These are phyloP conservation scores for Nicotiana knightiana DNA, from an alignment of 257 asterid species.

Conservation along the genomic window DNA sequence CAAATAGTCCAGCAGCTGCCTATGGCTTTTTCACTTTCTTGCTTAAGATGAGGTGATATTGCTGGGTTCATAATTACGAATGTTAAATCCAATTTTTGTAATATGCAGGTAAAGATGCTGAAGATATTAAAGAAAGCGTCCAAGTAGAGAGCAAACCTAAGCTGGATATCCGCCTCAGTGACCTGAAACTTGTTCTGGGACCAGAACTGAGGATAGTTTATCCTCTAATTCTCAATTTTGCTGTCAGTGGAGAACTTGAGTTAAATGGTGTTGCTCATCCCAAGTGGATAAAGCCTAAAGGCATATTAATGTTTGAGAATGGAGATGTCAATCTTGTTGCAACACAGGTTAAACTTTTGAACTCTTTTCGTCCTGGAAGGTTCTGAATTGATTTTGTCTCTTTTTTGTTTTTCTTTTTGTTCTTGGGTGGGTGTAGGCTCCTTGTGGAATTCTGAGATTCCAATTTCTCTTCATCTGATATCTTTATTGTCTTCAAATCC, in stretches of 20 bases:
- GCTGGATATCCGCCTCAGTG: slow-evolving; percentile 73
- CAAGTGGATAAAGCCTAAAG: slow-evolving; percentile 89
- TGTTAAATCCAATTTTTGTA: slow-evolving; percentile 12
- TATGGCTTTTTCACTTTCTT: not conserved
- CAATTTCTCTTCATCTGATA: slow-evolving; percentile 1
- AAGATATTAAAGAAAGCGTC: slow-evolving; percentile 73
- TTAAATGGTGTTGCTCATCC: slow-evolving; percentile 93
- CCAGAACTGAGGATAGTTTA: slow-evolving; percentile 89
- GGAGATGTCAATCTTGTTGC: slow-evolving; percentile 99
- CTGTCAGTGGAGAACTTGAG: slow-evolving; percentile 95
- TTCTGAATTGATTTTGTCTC: slow-evolving; percentile 2
- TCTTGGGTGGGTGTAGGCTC: not conserved
- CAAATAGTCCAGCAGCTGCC: slow-evolving; percentile 12
- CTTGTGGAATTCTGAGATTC: not conserved
- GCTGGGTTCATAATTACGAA: not conserved
- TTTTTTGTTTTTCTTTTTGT: slow-evolving; percentile 4
- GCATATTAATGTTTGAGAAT: slow-evolving; percentile 77
- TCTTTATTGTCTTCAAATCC: slow-evolving; percentile 18
- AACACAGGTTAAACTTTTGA: slow-evolving; percentile 58
- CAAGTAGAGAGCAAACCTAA: slow-evolving; percentile 71
- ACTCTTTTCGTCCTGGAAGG: slow-evolving; percentile 8
- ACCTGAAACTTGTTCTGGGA: slow-evolving; percentile 78
- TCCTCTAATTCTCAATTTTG: slow-evolving; percentile 95
- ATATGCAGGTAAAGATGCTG: slow-evolving; percentile 64
- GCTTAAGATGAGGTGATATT: not conserved